These are phyloP conservation scores for Neurospora tetrasperma DNA, from an alignment of 495 filamentous ascomycete genomes.

Conservation along the genomic window DNA sequence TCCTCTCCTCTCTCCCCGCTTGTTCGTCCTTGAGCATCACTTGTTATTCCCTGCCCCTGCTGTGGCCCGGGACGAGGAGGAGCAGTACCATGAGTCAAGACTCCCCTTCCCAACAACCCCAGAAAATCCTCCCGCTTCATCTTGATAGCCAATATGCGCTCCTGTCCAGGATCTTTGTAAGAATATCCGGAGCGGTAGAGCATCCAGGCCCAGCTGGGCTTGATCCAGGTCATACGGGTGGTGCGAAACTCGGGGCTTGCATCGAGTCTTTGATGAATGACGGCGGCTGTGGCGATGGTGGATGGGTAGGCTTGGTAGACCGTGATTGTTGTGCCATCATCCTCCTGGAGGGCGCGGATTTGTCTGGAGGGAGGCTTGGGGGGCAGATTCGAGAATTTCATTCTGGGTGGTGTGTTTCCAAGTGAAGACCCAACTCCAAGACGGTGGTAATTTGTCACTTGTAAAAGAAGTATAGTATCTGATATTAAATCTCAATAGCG, in stretches of 20 bases:
- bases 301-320: conserved; percentile 54
- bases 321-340: conserved; percentile 29
- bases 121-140: conserved; percentile 38
- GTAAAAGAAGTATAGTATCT: not conserved
- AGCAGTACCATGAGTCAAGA: conserved; percentile 9
- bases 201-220: conserved; percentile 58
- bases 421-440: not conserved
- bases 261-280: conserved; percentile 39
- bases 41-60: not conserved
- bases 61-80: not conserved
- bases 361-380: conserved; percentile 31
- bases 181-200: conserved; percentile 49
- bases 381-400: conserved; percentile 4
- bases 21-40: not conserved
- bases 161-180: conserved; percentile 38
- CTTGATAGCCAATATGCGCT: conserved; percentile 43
- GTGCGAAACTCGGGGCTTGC: conserved; percentile 42
- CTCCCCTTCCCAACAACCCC: conserved; percentile 24
- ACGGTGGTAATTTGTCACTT: not conserved
- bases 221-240: conserved; percentile 58
- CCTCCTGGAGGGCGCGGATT: conserved; percentile 39
- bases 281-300: conserved; percentile 43
- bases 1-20: not conserved
- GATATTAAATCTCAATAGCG: not conserved
- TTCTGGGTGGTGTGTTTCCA: not conserved